These are phyloP conservation scores for Coemansia nantahalensis DNA, from an alignment of 192 early-diverging fungal species.

Conservation along the genomic window DNA sequence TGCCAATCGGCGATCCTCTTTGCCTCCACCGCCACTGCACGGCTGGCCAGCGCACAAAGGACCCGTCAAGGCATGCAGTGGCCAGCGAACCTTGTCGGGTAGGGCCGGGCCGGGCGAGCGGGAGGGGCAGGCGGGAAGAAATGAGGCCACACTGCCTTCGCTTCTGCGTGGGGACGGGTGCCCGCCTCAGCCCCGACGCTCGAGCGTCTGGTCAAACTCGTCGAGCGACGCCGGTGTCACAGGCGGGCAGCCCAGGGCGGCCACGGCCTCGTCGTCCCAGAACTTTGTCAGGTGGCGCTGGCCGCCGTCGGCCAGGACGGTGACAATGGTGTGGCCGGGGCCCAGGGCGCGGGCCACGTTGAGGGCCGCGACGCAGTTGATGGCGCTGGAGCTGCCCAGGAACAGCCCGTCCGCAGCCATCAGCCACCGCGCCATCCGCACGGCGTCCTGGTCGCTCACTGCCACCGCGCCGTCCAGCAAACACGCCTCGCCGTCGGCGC, in stretches of 20 bases:
- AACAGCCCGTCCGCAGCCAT: conserved; percentile 70
- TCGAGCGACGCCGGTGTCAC: conserved; percentile 19
- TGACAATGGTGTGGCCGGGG: conserved; percentile 90
- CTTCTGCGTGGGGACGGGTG: no score
- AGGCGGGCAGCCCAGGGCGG: conserved; percentile 11
- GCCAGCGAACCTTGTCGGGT: no score
- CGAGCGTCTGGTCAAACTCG: not conserved
- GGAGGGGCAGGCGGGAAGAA: no score
- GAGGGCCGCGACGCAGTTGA: conserved; percentile 90
- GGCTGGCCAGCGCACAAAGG: no score
- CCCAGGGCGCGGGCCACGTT: conserved; percentile 73
- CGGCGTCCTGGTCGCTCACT: conserved; percentile 85
- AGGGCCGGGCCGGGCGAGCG: no score
- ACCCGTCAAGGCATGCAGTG: no score
- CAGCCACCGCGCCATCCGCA: conserved; percentile 85
- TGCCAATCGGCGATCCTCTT: no score
- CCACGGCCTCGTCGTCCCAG: conserved; percentile 60
- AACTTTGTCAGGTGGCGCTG: conserved; percentile 94
- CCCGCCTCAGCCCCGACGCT: no score
- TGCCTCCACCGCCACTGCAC: no score
- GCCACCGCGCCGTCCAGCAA: conserved; percentile 77
- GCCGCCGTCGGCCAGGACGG: conserved; percentile 87
- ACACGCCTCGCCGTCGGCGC: conserved; percentile 8
- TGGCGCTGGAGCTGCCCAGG: conserved; percentile 84
- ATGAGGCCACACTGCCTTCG: no score